phyloP scores from a whole-genome alignment of 495 filamentous ascomycete species.

The Penicillium argentinense region DNA sequence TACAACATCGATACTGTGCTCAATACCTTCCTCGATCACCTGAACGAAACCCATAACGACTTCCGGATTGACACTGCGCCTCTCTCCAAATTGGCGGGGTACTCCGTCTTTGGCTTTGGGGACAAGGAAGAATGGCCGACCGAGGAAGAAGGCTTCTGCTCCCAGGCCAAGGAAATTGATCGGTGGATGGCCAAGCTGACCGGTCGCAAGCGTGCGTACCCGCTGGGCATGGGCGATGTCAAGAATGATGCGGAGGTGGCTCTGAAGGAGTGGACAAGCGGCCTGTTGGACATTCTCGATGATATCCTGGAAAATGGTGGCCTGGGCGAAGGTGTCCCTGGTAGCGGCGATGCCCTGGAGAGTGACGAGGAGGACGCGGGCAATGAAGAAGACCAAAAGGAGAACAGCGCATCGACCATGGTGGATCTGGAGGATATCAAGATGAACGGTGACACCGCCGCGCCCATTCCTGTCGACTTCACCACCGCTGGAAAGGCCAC shows the following conservation, averaged over 20 bases:
- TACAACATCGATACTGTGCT: slow-evolving; percentile 93
- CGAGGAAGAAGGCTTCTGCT: slow-evolving; percentile 87
- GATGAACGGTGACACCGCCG: slow-evolving; percentile 43
- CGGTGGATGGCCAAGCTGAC: slow-evolving; percentile 95
- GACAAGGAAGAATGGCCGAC: slow-evolving; percentile 89
- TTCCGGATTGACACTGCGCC: slow-evolving; percentile 93
- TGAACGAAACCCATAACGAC: slow-evolving; percentile 90
- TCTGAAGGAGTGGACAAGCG: slow-evolving; percentile 73
- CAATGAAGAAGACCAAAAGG: slow-evolving; percentile 44
- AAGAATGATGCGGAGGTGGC: slow-evolving; percentile 66
- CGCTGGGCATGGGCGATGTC: slow-evolving; percentile 83
- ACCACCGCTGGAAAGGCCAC: slow-evolving; percentile 68
- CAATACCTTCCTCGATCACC: slow-evolving; percentile 75
- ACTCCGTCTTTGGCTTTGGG: slow-evolving; percentile 91
- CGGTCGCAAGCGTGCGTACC: slow-evolving; percentile 74
- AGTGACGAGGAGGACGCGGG: slow-evolving; percentile 73
- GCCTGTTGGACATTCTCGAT: slow-evolving; percentile 67
- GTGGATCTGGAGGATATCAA: slow-evolving; percentile 90
- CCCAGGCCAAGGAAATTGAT: slow-evolving; percentile 83
- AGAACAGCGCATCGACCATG: slow-evolving; percentile 45
- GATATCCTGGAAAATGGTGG: slow-evolving; percentile 62
- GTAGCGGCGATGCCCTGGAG: slow-evolving; percentile 79
- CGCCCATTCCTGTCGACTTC: slow-evolving; percentile 80
- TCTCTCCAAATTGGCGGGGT: slow-evolving; percentile 72
- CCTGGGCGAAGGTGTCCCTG: slow-evolving; percentile 75